These are phyloP conservation scores for Lindgomyces ingoldianus DNA, from an alignment of 495 filamentous ascomycete genomes.

Conservation along the genomic window DNA sequence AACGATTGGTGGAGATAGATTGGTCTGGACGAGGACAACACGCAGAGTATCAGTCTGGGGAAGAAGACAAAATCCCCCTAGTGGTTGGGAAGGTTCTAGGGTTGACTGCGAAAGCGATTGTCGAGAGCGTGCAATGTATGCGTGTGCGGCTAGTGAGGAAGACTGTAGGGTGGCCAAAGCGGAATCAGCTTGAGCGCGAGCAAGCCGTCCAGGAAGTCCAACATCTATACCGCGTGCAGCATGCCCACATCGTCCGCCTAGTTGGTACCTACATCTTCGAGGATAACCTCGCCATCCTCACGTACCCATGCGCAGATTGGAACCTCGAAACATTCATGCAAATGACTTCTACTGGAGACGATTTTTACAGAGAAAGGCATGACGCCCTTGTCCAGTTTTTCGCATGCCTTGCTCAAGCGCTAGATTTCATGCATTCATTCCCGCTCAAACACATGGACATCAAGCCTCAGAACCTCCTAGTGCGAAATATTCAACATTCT, in stretches of 20 bases:
- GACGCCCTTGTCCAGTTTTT: background rate
- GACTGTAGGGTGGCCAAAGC: constrained; percentile 10
- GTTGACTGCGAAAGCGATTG: background rate
- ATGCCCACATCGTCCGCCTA: constrained; percentile 30
- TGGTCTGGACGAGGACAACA: constrained; percentile 24
- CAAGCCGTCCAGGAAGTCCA: constrained; percentile 31
- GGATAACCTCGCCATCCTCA: constrained; percentile 22
- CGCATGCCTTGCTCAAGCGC: constrained; percentile 5
- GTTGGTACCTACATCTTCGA: constrained; percentile 30
- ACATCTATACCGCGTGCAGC: constrained; percentile 27
- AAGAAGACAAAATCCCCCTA: constrained; percentile 7
- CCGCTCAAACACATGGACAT: constrained; percentile 15
- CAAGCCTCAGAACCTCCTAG: constrained; percentile 28
- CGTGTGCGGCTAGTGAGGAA: background rate
- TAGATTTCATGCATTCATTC: constrained; percentile 1
- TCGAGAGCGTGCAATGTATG: background rate
- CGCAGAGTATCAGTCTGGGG: constrained; percentile 1
- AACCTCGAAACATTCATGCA: constrained; percentile 31
- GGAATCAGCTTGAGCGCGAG: constrained; percentile 20
- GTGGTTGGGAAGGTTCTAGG: background rate
- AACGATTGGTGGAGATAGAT: constrained; percentile 3
- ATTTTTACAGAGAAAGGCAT: too few relatives aligned
- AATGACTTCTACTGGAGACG: too few relatives aligned
- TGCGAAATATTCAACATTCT: background rate
- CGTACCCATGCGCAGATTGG: constrained; percentile 30